Evolutionary conservation across 2,329 filamentous ascomycete genomes (phyloP), one percentile per base, ranked within the genome.

Genomic region (Ceratocystis ficicola): DNA sequence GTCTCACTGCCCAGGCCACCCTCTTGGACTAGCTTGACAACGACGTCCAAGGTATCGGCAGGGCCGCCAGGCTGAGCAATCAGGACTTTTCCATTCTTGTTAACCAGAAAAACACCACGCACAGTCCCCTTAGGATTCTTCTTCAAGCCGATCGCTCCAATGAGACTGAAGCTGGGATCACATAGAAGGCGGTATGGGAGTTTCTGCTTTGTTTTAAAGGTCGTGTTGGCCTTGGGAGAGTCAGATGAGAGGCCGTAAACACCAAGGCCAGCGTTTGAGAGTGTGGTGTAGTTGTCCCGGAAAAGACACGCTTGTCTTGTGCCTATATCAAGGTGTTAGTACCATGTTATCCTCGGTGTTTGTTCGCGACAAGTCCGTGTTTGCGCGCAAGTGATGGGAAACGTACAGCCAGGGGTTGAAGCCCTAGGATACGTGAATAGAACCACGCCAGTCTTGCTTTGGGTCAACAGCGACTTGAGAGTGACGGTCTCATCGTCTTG

Each of bases 351-450:
- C 7, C 12, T 30, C 15, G 25, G 30, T 50, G 15, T 22, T 20
- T 8, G 22, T n/a, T 50, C 22, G 46, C n/a, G 46, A 20, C 22
- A 10, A 6, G 46, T 5, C 46, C 46, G 22, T 5, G 48, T 52
- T 12, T 52, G 48, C 20, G 48, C 48, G 48, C 48, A 25, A 15
- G 25, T 20, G 36, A 50, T 44, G 66, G 25, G 28, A 44, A 41
- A 74, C 90, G 83, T 85, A 96, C 93, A 97, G 69, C 93, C 93
- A 46, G 90, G 90, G 25, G 94, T 99, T 32, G 88, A 94, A 12
- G 94, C 94, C 77, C 89, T 95, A 67, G 94, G 94, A 74, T 97
- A 97, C 41, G 92, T 96, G 76, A 99, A 96, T 36, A 97, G 78
- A 44, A 96, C 90, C 55, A 97, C 88, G 30, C 93, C 94, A 44